phyloP scores from a whole-genome alignment of 306 rosid species.

The Rosa multiflora region DNA sequence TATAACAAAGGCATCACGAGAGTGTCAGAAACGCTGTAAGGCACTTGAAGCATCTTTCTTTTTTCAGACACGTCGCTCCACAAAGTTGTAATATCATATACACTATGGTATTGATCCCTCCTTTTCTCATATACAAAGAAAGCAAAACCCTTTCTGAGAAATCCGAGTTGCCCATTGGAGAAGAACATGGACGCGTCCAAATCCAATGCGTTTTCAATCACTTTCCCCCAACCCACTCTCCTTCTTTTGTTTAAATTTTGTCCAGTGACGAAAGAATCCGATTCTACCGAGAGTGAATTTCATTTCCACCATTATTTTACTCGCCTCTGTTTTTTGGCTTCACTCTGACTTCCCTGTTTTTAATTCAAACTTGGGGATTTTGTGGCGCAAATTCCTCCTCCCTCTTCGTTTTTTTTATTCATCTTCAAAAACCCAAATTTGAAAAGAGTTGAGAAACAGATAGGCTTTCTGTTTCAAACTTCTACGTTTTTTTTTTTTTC shows the following conservation, averaged over 20 bases:
- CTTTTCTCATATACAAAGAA: slow-evolving; percentile 7
- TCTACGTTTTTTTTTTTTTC: not conserved
- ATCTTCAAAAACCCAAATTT: not conserved
- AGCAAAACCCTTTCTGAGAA: not conserved
- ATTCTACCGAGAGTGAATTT: slow-evolving; percentile 38
- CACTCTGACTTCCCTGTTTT: not conserved
- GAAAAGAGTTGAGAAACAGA: not conserved
- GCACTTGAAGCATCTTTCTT: slow-evolving; percentile 47
- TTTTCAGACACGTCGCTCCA: slow-evolving; percentile 74
- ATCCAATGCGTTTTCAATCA: slow-evolving; percentile 21
- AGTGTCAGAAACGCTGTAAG: slow-evolving; percentile 49
- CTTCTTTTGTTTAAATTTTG: not conserved
- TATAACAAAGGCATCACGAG: slow-evolving; percentile 44
- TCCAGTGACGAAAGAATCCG: slow-evolving; percentile 30
- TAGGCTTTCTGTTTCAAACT: not conserved
- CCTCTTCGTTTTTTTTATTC: not conserved
- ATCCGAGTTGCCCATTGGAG: slow-evolving; percentile 40
- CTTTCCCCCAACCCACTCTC: slow-evolving; percentile 16
- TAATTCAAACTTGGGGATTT: slow-evolving; percentile 14
- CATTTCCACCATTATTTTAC: slow-evolving; percentile 16
- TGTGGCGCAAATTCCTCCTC: slow-evolving; percentile 6
- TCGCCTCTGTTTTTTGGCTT: slow-evolving; percentile 6
- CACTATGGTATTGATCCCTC: not conserved
- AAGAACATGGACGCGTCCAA: not conserved
- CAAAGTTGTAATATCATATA: slow-evolving; percentile 33